Evolutionary conservation across 129 eudicot species (phyloP).

Genomic region (Daucus carota): DNA sequence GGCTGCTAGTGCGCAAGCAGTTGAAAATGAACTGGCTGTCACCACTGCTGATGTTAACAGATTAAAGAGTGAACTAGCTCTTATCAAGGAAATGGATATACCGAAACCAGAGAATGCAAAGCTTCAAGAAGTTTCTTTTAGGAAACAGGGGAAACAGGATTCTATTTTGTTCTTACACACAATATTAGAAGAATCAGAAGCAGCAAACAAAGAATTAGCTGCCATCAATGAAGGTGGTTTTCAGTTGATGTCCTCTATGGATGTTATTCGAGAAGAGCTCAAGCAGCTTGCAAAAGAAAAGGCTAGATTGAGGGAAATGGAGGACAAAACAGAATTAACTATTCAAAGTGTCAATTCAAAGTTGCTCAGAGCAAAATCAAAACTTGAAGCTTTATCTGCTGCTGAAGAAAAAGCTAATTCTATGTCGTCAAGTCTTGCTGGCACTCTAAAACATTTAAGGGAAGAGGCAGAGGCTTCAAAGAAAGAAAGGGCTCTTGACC

Average conservation of each 20-base stretch:
- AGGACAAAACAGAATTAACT: slow-evolving; percentile 43
- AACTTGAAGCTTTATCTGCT: slow-evolving; percentile 44
- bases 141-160: slow-evolving; percentile 11
- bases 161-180: slow-evolving; percentile 19
- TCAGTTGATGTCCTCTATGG: slow-evolving; percentile 69
- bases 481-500: slow-evolving; percentile 30
- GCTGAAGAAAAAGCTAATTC: slow-evolving; percentile 38
- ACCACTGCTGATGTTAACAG: slow-evolving; percentile 39
- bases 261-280: slow-evolving; percentile 48
- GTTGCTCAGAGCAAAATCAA: slow-evolving; percentile 58
- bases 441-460: slow-evolving; percentile 33
- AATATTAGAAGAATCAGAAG: slow-evolving; percentile 33
- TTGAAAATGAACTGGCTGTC: slow-evolving; percentile 28
- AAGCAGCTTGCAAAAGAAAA: slow-evolving; percentile 37
- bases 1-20: slow-evolving; percentile 20
- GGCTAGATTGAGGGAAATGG: slow-evolving; percentile 33
- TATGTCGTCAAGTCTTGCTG: slow-evolving; percentile 30
- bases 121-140: slow-evolving; percentile 1
- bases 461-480: slow-evolving; percentile 40
- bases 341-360: slow-evolving; percentile 57
- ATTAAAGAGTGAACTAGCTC: slow-evolving; percentile 34
- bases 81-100: slow-evolving; percentile 26
- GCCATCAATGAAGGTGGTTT: slow-evolving; percentile 43
- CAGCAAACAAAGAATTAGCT: slow-evolving; percentile 46
- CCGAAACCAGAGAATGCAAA: slow-evolving; percentile 2